phyloP scores from a whole-genome alignment of 495 filamentous ascomycete species.

The Penicillium tannophilum region DNA sequence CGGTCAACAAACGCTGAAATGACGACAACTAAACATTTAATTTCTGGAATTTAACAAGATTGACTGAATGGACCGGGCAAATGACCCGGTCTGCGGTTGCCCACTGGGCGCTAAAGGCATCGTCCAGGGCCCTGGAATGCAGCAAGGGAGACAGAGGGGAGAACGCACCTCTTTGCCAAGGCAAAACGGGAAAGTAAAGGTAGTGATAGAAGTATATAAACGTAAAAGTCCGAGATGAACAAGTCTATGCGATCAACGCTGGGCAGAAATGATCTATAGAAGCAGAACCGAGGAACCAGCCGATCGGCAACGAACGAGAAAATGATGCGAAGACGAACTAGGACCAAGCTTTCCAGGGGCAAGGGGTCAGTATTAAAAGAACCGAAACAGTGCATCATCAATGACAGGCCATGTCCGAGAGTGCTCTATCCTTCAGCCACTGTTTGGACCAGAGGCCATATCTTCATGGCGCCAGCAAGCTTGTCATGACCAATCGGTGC shows the following conservation, averaged over 20 bases:
- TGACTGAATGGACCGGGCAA: not conserved
- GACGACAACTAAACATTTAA: constrained; percentile 9
- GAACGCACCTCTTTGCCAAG: not conserved
- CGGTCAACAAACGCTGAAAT: constrained; percentile 6
- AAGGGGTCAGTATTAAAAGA: constrained; percentile 12
- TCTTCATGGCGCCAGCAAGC: constrained; percentile 13
- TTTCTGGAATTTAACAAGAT: constrained; percentile 11
- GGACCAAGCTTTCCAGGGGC: constrained; percentile 14
- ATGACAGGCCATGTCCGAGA: constrained; percentile 10
- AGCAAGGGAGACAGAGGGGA: constrained; percentile 15
- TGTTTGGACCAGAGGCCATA: constrained; percentile 13
- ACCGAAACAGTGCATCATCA: constrained; percentile 5
- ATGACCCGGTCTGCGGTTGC: constrained; percentile 17
- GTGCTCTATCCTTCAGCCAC: constrained; percentile 4
- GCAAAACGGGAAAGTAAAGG: not conserved
- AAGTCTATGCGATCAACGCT: constrained; percentile 10
- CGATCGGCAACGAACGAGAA: constrained; percentile 11
- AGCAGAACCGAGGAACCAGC: constrained; percentile 12
- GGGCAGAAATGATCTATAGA: constrained; percentile 7
- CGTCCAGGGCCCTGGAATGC: constrained; percentile 26
- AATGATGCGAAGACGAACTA: not conserved
- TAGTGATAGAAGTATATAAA: not conserved
- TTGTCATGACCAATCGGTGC: constrained; percentile 20
- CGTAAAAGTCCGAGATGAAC: not conserved
- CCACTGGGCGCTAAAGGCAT: constrained; percentile 17